Conservation (phyloP, 805 yeast species). For the Sugiyamaella marilandica region DNA sequence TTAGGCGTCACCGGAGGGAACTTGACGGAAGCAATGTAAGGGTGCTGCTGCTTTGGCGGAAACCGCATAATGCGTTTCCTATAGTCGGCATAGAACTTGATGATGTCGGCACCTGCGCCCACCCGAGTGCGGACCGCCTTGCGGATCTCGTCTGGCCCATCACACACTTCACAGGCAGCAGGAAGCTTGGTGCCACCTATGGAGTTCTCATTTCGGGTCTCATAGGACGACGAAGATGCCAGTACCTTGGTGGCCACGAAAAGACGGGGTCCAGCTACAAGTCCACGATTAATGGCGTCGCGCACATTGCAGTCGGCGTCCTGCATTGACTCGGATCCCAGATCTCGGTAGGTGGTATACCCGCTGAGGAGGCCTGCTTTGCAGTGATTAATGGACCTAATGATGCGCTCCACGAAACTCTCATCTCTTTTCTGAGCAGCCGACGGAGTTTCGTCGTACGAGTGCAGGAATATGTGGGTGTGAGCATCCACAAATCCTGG, state of each 20-base stretch:
- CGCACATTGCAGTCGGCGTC: constrained; percentile 6
- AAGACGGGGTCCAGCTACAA: constrained; percentile 3
- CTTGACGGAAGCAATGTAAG: constrained; percentile 4
- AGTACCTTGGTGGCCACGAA: constrained; percentile 4
- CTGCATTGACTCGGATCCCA: constrained; percentile 6
- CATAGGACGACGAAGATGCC: constrained; percentile 4
- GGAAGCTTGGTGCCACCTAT: constrained; percentile 1
- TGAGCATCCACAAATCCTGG: constrained; percentile 73
- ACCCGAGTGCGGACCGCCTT: constrained; percentile 2
- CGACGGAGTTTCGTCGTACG: constrained; percentile 3
- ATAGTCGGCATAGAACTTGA: constrained; percentile 7
- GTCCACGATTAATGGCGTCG: constrained; percentile 2
- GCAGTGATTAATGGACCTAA: constrained; percentile 3
- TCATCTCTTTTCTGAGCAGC: constrained; percentile 5
- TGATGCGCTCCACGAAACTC: constrained; percentile 4
- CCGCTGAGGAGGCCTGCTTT: background rate
- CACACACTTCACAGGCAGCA: constrained; percentile 3
- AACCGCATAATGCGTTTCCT: constrained; percentile 4
- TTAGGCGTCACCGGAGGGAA: constrained; percentile 1
- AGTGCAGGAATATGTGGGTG: constrained; percentile 3
- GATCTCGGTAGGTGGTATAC: constrained; percentile 2
- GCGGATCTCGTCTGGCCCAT: constrained; percentile 6
- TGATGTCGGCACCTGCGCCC: constrained; percentile 4
- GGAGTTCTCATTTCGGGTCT: constrained; percentile 5
- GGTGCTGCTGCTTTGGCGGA: constrained; percentile 7